These are phyloP conservation scores for Lunasporangiospora selenospora DNA, from an alignment of 192 early-diverging fungal genomes.

Conservation along the genomic window DNA sequence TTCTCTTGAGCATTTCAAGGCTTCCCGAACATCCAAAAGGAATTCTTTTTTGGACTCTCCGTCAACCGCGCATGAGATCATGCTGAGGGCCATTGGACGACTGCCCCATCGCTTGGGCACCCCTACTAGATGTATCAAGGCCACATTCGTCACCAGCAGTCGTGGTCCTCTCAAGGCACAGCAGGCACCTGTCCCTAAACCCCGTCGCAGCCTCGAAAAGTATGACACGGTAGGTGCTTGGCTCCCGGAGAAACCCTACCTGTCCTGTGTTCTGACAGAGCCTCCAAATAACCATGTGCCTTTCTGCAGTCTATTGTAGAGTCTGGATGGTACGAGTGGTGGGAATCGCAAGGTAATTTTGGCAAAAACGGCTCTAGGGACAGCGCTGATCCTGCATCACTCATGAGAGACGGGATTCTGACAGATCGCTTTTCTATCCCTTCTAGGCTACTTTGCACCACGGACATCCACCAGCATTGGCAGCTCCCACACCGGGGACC, in stretches of 20 bases:
- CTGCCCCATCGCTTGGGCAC: slow-evolving; percentile 3
- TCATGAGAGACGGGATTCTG: background rate
- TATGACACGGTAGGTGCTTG: slow-evolving; percentile 33
- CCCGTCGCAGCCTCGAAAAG: slow-evolving; percentile 32
- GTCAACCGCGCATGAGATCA: slow-evolving; percentile 10
- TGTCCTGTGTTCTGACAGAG: no score
- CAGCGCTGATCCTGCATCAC: background rate
- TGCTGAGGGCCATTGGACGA: slow-evolving; percentile 38
- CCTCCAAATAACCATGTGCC: no score
- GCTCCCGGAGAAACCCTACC: no score
- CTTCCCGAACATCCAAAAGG: background rate
- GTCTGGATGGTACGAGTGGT: slow-evolving; percentile 95
- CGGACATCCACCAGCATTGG: slow-evolving; percentile 29
- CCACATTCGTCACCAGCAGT: no score
- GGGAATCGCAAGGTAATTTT: slow-evolving; percentile 80
- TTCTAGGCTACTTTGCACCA: slow-evolving; percentile 34
- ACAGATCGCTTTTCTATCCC: background rate
- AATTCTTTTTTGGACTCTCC: background rate
- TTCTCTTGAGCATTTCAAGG: no score
- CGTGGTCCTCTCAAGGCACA: no score
- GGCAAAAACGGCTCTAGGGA: background rate
- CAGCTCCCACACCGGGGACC: slow-evolving; percentile 57
- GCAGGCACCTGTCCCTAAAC: slow-evolving; percentile 11
- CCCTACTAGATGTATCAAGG: background rate
- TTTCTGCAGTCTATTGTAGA: slow-evolving; percentile 76